Base-by-base conservation (phyloP, 177 flowering plant genomes). In the Viscum album region DNA sequence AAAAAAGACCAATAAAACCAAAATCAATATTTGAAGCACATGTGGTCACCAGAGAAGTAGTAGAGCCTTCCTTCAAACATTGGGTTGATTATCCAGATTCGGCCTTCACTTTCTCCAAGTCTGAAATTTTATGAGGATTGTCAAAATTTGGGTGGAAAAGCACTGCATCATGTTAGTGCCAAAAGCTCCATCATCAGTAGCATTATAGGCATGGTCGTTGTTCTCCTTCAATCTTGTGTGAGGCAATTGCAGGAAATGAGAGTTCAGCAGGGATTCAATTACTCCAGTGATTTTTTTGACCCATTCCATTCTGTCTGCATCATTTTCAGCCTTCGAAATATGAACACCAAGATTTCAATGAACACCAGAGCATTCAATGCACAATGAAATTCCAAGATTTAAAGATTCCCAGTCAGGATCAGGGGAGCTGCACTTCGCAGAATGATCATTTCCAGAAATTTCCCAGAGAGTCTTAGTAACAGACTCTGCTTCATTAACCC, bases 251-350 rank as follows among this genome's bases (percentile, higher is more conserved):
- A 85, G 78, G 41, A 87, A 76, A 68, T 87, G 86, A 72, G 94
- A 85, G 78, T 82, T 88, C 75, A 93, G 73, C 72, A 90, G 94
- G 33, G 96, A 85, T 43, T 89, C 79, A 78, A 88, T 93, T 71
- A 84, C 98, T 74, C 89, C 98, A 2, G 82, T 86, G 66, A 90
- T 88, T 80, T 90, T 93, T 70, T 87, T 84, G 73, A 89, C 78
- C 98, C 98, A 93, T 67, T 87, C 98, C 84, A 76, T 81, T 73
- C 97, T 80, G 66, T 93, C 98, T 13, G 41, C 41, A 5, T 13
- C 41, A 37, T 13, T 37, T 37, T 37, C 41, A 37, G 41, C 60
- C 60, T 54, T 54, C 7, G 60, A 54, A 54, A 54, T 28, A 54
- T 54, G 60, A 54, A 54, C 60, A 54, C 60, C 60, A 54, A 54